Conservation (phyloP, 768 basidiomycete genomes). For the Mycena maculata region DNA sequence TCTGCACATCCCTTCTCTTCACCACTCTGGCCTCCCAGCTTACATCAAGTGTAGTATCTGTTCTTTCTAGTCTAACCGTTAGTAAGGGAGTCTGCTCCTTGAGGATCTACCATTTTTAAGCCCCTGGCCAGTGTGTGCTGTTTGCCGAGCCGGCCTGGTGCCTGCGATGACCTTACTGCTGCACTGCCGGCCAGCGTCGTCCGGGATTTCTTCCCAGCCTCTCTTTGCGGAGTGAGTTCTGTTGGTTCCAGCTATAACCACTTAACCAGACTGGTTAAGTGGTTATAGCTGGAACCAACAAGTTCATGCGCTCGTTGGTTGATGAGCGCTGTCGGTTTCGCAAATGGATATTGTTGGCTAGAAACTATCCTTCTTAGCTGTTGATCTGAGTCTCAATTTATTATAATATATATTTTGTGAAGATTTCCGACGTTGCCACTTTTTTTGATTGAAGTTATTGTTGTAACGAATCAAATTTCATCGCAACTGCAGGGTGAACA, state of each 20-base stretch:
- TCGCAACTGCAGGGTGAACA: too few species aligned
- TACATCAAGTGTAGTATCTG: conserved; percentile 29
- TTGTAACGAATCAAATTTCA: too few species aligned
- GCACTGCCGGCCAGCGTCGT: conserved; percentile 20
- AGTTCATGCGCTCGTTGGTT: conserved; percentile 7
- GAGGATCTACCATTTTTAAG: conserved; percentile 15
- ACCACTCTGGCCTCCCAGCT: conserved; percentile 9
- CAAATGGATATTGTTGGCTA: conserved; percentile 19
- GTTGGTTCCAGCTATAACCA: too few species aligned
- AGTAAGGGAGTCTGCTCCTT: conserved; percentile 11
- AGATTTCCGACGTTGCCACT: too few species aligned
- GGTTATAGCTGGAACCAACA: too few species aligned
- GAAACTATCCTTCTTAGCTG: too few species aligned
- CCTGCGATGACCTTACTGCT: conserved; percentile 18
- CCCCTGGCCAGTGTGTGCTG: neutral
- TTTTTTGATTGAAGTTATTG: too few species aligned
- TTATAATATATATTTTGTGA: too few species aligned
- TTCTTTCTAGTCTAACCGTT: conserved; percentile 17
- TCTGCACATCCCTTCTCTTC: too few species aligned
- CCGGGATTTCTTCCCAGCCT: conserved; percentile 13
- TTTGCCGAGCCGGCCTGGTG: conserved; percentile 6
- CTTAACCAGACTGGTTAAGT: too few species aligned
- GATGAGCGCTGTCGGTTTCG: conserved; percentile 6
- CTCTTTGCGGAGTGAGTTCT: conserved; percentile 18
- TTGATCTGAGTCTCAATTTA: too few species aligned